These are phyloP conservation scores for Colletotrichum aenigma DNA, from an alignment of 2,329 filamentous ascomycete species.

Conservation along the genomic window DNA sequence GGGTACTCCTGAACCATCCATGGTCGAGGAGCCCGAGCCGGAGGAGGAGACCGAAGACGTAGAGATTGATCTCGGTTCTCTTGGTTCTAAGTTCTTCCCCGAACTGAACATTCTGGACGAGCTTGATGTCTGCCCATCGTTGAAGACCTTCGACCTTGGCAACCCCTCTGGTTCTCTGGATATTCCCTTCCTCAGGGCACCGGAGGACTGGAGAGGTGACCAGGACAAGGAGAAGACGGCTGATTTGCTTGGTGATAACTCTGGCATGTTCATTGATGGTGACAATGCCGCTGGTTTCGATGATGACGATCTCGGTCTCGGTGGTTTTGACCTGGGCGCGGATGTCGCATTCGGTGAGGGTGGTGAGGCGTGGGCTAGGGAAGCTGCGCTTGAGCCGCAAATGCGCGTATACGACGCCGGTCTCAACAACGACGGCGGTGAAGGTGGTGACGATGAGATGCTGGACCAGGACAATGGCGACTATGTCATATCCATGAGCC, in stretches of 20 bases:
- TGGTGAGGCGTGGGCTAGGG: constrained; percentile 92
- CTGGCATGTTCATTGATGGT: constrained; percentile 84
- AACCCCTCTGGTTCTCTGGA: constrained; percentile 84
- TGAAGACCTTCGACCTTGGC: constrained; percentile 92
- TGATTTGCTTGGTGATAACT: constrained; percentile 66
- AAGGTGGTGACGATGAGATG: constrained; percentile 57
- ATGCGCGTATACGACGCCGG: constrained; percentile 77
- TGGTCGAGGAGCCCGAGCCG: constrained; percentile 28
- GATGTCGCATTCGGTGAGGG: constrained; percentile 93
- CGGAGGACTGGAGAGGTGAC: constrained; percentile 82
- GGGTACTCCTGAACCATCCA: constrained; percentile 36
- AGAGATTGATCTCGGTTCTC: constrained; percentile 77
- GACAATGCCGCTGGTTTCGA: constrained; percentile 85
- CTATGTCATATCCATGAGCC: constrained; percentile 81
- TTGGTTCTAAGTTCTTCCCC: constrained; percentile 85
- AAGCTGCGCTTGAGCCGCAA: constrained; percentile 86
- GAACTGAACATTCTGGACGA: constrained; percentile 77
- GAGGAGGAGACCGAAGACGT: constrained; percentile 52
- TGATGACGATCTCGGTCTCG: constrained; percentile 65
- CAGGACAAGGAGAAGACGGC: constrained; percentile 66
- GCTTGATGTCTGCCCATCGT: constrained; percentile 91
- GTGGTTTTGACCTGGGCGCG: constrained; percentile 70
- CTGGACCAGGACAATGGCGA: constrained; percentile 72
- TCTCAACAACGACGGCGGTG: constrained; percentile 59
- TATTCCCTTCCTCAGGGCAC: constrained; percentile 88